Evolutionary conservation across 805 yeast genomes (phyloP).

Genomic region (Lachancea mirantina): DNA sequence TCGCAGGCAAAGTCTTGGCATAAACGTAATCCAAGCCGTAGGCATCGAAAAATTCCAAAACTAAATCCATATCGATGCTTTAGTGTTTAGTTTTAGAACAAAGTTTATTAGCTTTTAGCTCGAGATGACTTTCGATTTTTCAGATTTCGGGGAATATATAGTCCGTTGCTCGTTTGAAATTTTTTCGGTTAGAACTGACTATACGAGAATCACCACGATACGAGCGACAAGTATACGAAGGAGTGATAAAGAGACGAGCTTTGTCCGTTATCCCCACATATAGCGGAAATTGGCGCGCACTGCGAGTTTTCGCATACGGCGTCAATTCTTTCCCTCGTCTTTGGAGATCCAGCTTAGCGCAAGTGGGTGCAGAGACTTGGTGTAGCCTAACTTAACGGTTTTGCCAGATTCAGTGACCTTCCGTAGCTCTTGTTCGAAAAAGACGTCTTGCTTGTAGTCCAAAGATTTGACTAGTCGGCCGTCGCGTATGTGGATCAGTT

Average conservation of each 20-base stretch:
- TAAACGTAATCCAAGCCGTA: constrained; percentile 67
- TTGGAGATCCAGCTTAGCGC: constrained; percentile 59
- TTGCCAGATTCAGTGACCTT: constrained; percentile 10
- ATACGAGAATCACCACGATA: constrained; percentile 1
- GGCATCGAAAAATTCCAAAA: constrained; percentile 72
- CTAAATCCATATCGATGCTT: constrained; percentile 66
- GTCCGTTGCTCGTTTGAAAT: constrained; percentile 3
- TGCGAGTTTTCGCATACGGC: too few species aligned
- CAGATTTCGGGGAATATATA: too few species aligned
- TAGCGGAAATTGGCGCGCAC: too few species aligned
- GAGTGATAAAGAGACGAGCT: too few species aligned
- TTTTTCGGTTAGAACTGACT: constrained; percentile 2
- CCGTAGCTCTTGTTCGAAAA: constrained; percentile 21
- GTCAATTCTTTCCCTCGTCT: constrained; percentile 32
- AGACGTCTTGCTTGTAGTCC: constrained; percentile 30
- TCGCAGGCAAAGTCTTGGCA: constrained; percentile 58
- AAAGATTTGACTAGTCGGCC: constrained; percentile 45
- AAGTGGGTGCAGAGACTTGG: constrained; percentile 60
- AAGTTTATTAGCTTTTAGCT: not conserved
- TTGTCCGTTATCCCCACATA: too few species aligned
- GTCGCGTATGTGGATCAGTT: constrained; percentile 65
- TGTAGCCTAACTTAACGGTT: constrained; percentile 19
- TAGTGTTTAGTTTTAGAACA: not conserved
- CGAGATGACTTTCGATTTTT: too few species aligned
- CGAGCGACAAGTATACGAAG: too few species aligned